Base-by-base conservation (phyloP, 352 stramenopile genomes). In the Globisporangium lucens region DNA sequence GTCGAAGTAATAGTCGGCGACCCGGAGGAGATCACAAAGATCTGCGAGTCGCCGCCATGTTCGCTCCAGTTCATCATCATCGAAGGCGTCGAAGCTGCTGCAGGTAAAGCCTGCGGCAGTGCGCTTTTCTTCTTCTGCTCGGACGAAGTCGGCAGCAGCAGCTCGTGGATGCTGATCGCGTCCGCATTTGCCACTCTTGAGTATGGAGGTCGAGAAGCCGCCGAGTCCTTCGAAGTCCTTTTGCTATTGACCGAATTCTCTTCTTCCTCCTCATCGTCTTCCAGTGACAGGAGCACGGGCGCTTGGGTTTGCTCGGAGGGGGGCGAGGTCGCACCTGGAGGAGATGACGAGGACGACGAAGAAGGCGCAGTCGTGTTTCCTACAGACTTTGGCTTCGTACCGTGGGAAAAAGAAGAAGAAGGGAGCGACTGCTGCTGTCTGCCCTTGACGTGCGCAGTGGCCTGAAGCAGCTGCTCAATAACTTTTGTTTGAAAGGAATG, bases 381-480 rank as follows among this genome's bases (percentile, higher is more conserved):
- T 22, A 3, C 27, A 41, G n/a, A 13, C 30, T 15, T 56, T 30
- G 49, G n/a, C 52, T 43, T 46, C 55, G 6, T n/a, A 46, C 30
- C 55, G 30, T 60, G 29, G 8, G 55, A 60, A 24, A 0, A 24
- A 24, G 24, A 24, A 46, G 55, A 59, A 41, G 53, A 51, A 51
- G 4, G 43, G 43, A 51, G 43, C 53, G 10, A 20, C 46, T 57
- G 46, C 10, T 43, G n/a, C 22, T 58, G 27, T 22, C 46, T 46
- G 15, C 56, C 43, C 43, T 46, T 69, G 68, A 79, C 72, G 70
- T 35, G 60, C 57, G 71, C 13, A 70, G 77, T 75, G 30, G 68
- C 82, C 75, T 75, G 70, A 80, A 83, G 69, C 60, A 86, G 77
- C 76, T 83, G 75, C 75, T 89, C 78, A 82, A 87, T 89, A 75